A percentile compares a stretch with the other conserved stretches of the same genome.
phyloP scores from a whole-genome alignment of 768 basidiomycete species.

The Pleurotus tuoliensis region DNA sequence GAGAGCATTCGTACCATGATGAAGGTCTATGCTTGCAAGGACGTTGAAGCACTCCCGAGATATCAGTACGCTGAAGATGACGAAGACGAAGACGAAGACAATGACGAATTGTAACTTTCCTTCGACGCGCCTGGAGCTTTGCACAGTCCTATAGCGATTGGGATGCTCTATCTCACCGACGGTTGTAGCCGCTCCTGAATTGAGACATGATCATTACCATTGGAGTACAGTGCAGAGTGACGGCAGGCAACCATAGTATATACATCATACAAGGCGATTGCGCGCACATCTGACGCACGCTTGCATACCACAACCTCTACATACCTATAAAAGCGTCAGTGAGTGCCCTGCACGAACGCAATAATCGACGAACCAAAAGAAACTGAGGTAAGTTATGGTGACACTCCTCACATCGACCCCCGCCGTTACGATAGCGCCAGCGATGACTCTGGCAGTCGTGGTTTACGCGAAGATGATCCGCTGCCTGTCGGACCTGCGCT shows the following conservation, averaged over 20 bases:
- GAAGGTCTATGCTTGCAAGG: neutral
- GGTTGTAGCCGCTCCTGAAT: too few species aligned
- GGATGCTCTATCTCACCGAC: too few species aligned
- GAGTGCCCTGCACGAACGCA: neutral
- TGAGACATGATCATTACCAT: too few species aligned
- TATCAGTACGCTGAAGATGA: too few species aligned
- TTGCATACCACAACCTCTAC: neutral
- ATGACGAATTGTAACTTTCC: too few species aligned
- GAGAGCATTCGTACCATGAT: neutral
- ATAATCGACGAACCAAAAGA: slow-evolving; percentile 37
- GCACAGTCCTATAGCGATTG: too few species aligned
- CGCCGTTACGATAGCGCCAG: slow-evolving; percentile 32
- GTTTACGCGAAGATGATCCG: slow-evolving; percentile 37
- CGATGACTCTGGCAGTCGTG: slow-evolving; percentile 42
- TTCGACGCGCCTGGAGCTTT: too few species aligned
- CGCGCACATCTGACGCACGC: neutral
- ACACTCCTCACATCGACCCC: slow-evolving; percentile 43
- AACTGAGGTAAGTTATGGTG: slow-evolving; percentile 32
- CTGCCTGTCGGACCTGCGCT: slow-evolving; percentile 27
- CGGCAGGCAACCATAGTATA: too few species aligned
- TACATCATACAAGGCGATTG: neutral
- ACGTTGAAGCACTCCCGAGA: too few species aligned
- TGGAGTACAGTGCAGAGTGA: too few species aligned
- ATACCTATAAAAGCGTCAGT: neutral
- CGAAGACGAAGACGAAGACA: too few species aligned